These are phyloP conservation scores for Bimuria novae-zelandiae DNA, from an alignment of 2,329 filamentous ascomycete species.

Conservation along the genomic window DNA sequence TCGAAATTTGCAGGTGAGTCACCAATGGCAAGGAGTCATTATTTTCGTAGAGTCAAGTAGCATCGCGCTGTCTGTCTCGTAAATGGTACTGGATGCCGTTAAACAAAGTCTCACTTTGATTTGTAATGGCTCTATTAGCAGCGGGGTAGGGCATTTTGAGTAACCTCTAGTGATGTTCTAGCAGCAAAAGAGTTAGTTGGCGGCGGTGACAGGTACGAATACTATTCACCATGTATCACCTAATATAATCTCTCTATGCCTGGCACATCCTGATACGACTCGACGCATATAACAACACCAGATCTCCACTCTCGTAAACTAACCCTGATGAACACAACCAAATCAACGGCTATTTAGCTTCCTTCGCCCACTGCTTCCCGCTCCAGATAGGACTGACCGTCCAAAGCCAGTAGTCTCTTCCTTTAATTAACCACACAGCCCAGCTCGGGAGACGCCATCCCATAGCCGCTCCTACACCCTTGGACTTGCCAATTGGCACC, in stretches of 20 bases:
- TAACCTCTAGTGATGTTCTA: too few relatives aligned
- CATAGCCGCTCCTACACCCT: slow-evolving; percentile 43
- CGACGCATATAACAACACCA: background rate
- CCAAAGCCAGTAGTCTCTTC: slow-evolving; percentile 55
- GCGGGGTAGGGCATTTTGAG: background rate
- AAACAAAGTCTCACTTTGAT: background rate
- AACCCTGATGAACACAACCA: too few relatives aligned
- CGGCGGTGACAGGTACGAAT: too few relatives aligned
- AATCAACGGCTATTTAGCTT: slow-evolving; percentile 47
- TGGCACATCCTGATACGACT: background rate
- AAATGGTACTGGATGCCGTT: too few relatives aligned
- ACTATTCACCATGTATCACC: background rate
- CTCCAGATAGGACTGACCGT: slow-evolving; percentile 55
- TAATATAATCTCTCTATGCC: background rate
- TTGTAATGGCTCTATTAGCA: background rate
- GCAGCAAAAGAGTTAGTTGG: too few relatives aligned
- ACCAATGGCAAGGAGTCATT: background rate
- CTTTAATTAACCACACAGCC: slow-evolving; percentile 48
- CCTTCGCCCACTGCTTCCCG: slow-evolving; percentile 58
- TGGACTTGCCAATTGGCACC: slow-evolving; percentile 38
- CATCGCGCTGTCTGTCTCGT: too few relatives aligned
- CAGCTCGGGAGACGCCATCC: slow-evolving; percentile 46
- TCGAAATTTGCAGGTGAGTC: background rate
- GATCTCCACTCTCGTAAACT: background rate
- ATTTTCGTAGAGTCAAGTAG: background rate